These are phyloP conservation scores for Inga laurina DNA, from an alignment of 306 rosid genomes.

Conservation along the genomic window DNA sequence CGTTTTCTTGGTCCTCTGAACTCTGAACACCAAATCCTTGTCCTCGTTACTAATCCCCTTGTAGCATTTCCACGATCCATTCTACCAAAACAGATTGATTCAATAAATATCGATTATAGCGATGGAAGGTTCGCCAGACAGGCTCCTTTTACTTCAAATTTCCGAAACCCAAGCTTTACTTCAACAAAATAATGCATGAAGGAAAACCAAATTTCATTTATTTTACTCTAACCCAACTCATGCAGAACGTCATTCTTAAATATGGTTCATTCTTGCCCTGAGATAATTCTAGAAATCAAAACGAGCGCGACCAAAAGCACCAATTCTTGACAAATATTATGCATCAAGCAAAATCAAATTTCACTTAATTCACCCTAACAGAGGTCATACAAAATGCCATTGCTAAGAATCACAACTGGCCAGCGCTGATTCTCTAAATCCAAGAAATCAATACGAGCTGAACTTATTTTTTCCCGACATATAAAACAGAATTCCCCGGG, in stretches of 20 bases:
- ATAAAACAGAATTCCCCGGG: not conserved
- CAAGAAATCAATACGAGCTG: not conserved
- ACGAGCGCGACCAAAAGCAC: not conserved
- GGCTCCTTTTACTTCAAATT: not conserved
- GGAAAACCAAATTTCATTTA: not conserved
- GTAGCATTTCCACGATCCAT: slow-evolving; percentile 75
- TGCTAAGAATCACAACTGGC: not conserved
- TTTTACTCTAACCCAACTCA: not conserved
- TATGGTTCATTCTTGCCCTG: not conserved
- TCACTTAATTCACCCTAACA: not conserved
- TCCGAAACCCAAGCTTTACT: not conserved
- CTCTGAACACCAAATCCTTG: slow-evolving; percentile 51
- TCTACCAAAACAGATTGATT: slow-evolving; percentile 41
- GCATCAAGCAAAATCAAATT: not conserved
- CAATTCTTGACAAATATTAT: not conserved
- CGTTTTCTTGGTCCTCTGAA: slow-evolving; percentile 54
- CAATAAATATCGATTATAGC: not conserved
- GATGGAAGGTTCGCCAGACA: not conserved
- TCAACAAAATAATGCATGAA: not conserved
- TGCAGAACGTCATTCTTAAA: not conserved
- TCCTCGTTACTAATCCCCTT: slow-evolving; percentile 47
- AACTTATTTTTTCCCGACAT: not conserved
- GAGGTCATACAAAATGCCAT: not conserved
- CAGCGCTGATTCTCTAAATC: not conserved
- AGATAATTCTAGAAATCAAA: not conserved